Evolutionary conservation across 176 grass and related monocot genomes (phyloP), one percentile per base, ranked within the genome.

Genomic region (Dactylis glomerata): DNA sequence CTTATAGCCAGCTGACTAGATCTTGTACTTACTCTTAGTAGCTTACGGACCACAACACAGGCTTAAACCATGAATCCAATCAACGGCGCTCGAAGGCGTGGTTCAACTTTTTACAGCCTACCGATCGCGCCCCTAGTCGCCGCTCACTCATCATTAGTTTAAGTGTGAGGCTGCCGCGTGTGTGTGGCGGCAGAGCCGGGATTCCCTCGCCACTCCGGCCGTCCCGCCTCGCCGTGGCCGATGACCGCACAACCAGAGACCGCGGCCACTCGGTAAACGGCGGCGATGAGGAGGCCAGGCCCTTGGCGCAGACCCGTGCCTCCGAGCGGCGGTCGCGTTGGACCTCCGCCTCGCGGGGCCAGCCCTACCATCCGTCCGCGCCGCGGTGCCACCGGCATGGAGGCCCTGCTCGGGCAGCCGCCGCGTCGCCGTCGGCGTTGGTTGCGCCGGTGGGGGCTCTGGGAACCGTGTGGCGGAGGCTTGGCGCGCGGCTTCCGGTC

Each of bases 61-160:
- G n/a, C n/a, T n/a, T n/a, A n/a, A n/a, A n/a, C n/a, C n/a, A n/a
- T n/a, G n/a, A n/a, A n/a, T n/a, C n/a, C n/a, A n/a, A n/a, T n/a
- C n/a, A n/a, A n/a, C n/a, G n/a, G n/a, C n/a, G n/a, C n/a, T n/a
- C n/a, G n/a, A n/a, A n/a, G n/a, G n/a, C n/a, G n/a, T n/a, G n/a
- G n/a, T n/a, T n/a, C n/a, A n/a, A n/a, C n/a, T n/a, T n/a, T n/a
- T n/a, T n/a, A n/a, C n/a, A n/a, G n/a, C n/a, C n/a, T n/a, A n/a
- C n/a, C n/a, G n/a, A n/a, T n/a, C n/a, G n/a, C n/a, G n/a, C n/a
- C n/a, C n/a, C n/a, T n/a, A n/a, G n/a, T n/a, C n/a, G n/a, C n/a
- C n/a, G 5, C 24, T 31, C 57, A 31, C 77, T 79, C 77, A 64
- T 20, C 57, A 63, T 79, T 79, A 79, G 77, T 79, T 79, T 79